phyloP scores from a whole-genome alignment of 2,329 filamentous ascomycete genomes.

The Pseudogymnoascus sp. region DNA sequence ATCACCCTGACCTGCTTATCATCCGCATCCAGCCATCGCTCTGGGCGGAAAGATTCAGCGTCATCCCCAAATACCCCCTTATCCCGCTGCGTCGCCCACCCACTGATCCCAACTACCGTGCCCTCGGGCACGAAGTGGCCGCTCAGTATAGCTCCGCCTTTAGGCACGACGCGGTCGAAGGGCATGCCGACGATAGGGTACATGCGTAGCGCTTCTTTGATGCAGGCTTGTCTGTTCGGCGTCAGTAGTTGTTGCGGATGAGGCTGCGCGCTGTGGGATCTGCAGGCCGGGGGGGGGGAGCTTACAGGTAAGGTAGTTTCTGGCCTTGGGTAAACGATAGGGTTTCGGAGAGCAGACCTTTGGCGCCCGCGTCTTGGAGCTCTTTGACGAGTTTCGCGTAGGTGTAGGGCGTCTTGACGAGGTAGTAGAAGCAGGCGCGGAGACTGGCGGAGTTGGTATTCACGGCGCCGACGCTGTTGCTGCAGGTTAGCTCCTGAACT shows the following conservation, averaged over 20 bases:
- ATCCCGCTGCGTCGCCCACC: slow-evolving; percentile 12
- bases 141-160: slow-evolving; percentile 3
- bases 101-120: slow-evolving; percentile 6
- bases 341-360: slow-evolving; percentile 10
- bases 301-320: slow-evolving; percentile 35
- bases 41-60: slow-evolving; percentile 13
- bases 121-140: slow-evolving; percentile 6
- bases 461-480: neutral
- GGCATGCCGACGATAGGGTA: slow-evolving; percentile 1
- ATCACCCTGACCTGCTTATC: slow-evolving; percentile 4
- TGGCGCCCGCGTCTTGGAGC: slow-evolving; percentile 26
- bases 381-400: slow-evolving; percentile 33
- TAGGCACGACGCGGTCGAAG: neutral
- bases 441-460: slow-evolving; percentile 32
- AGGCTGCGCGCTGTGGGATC: neutral
- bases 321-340: slow-evolving; percentile 25
- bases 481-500: neutral
- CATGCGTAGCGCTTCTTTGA: slow-evolving; percentile 27
- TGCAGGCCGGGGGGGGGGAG: neutral
- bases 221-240: slow-evolving; percentile 9
- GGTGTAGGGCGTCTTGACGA: slow-evolving; percentile 15
- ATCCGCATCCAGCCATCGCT: slow-evolving; percentile 13
- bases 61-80: slow-evolving; percentile 14
- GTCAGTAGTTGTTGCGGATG: neutral
- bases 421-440: slow-evolving; percentile 9